These are phyloP conservation scores for Pelargonium australe DNA, from an alignment of 441 rosid species.

Conservation along the genomic window DNA sequence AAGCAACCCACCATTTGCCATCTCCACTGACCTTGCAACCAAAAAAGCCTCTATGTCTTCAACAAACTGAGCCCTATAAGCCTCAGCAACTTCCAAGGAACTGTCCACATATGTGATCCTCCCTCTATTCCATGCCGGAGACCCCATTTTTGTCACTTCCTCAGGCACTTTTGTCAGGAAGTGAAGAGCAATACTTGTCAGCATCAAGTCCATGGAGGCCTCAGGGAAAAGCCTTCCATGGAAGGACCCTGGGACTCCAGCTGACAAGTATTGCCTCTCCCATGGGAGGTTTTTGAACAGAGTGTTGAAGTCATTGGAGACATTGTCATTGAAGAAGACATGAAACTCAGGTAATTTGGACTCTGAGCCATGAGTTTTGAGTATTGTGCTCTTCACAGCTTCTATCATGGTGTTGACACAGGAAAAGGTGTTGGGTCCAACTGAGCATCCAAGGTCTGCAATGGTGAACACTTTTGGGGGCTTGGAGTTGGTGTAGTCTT, in stretches of 20 bases:
- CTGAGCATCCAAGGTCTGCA: too few species aligned
- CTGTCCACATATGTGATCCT: not conserved
- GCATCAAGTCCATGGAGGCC: not conserved
- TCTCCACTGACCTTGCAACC: not conserved
- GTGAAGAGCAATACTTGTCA: not conserved
- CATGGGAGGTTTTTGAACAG: not conserved
- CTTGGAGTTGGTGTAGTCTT: too few species aligned
- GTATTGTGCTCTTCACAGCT: too few species aligned
- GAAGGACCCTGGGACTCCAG: conserved; percentile 2
- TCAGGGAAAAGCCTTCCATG: not conserved
- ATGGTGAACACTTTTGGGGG: too few species aligned
- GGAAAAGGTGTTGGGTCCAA: too few species aligned
- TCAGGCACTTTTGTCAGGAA: not conserved
- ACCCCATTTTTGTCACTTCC: not conserved
- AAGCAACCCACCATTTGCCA: not conserved
- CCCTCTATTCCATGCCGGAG: not conserved
- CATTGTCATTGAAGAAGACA: too few species aligned
- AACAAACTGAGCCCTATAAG: not conserved
- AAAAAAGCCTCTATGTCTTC: not conserved
- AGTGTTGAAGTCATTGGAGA: not conserved
- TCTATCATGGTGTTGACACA: too few species aligned
- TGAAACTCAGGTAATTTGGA: too few species aligned
- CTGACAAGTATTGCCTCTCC: not conserved
- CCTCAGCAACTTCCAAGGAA: not conserved
- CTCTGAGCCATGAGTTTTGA: too few species aligned